phyloP scores from a whole-genome alignment of 2,329 filamentous ascomycete genomes.

The Pleomassaria siparia region DNA sequence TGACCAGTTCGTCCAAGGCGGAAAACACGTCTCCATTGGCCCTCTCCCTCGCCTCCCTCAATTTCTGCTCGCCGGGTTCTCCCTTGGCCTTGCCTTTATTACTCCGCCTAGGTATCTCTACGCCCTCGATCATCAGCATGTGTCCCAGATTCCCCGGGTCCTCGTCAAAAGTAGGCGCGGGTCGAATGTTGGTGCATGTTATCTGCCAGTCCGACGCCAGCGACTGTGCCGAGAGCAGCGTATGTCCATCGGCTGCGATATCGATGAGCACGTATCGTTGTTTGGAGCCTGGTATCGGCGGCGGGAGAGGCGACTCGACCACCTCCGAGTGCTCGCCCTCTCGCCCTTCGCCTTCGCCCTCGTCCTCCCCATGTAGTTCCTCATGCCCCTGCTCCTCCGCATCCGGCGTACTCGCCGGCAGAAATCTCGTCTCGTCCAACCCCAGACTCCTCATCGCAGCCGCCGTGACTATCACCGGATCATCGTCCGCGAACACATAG shows the following conservation, averaged over 20 bases:
- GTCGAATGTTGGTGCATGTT: slow-evolving; percentile 54
- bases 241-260: slow-evolving; percentile 48
- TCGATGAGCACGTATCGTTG: slow-evolving; percentile 63
- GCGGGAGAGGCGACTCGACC: slow-evolving; percentile 48
- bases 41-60: slow-evolving; percentile 33
- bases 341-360: slow-evolving; percentile 25
- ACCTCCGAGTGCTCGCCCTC: slow-evolving; percentile 8
- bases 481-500: slow-evolving; percentile 93
- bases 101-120: slow-evolving; percentile 36
- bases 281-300: slow-evolving; percentile 48
- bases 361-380: slow-evolving; percentile 9
- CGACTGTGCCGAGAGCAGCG: slow-evolving; percentile 69
- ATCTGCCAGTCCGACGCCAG: slow-evolving; percentile 75
- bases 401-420: slow-evolving; percentile 29
- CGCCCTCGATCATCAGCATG: slow-evolving; percentile 66
- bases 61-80: slow-evolving; percentile 26
- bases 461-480: slow-evolving; percentile 72
- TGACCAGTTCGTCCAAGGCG: slow-evolving; percentile 40
- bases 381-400: slow-evolving; percentile 6
- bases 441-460: slow-evolving; percentile 61
- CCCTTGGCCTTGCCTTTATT: slow-evolving; percentile 38
- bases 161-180: slow-evolving; percentile 65
- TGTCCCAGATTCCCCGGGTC: slow-evolving; percentile 48
- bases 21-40: slow-evolving; percentile 37
- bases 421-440: slow-evolving; percentile 45